Percentiles rank a stretch among this genome's conserved stretches.
Conservation (phyloP, 78 protist genomes). For the Dictyostelium capitatum region DNA sequence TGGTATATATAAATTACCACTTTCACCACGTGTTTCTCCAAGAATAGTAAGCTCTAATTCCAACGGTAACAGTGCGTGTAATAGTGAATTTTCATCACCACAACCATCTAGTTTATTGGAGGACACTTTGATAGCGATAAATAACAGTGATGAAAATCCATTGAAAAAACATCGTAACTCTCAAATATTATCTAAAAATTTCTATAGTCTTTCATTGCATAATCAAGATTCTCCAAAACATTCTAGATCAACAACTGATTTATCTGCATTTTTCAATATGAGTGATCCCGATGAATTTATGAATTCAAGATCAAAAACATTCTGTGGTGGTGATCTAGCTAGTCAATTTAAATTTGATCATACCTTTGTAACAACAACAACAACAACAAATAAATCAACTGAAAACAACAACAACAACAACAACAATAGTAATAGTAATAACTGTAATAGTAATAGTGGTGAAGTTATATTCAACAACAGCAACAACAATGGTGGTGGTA, state of each 20-base stretch:
- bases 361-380: not conserved
- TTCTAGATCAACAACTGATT: slow-evolving; percentile 1
- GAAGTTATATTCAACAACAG: too few relatives aligned
- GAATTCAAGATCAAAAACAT: not conserved
- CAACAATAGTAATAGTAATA: not conserved
- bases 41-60: slow-evolving; percentile 6
- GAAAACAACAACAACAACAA: not conserved
- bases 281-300: slow-evolving; percentile 2
- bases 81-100: slow-evolving; percentile 5
- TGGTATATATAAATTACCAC: not conserved
- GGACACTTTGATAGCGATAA: not conserved
- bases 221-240: not conserved
- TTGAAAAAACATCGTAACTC: slow-evolving; percentile 46
- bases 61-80: not conserved
- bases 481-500: too few relatives aligned
- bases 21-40: slow-evolving; percentile 11
- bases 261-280: not conserved
- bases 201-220: not conserved
- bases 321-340: not conserved
- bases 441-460: not conserved
- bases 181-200: not conserved
- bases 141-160: slow-evolving; percentile 26
- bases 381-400: not conserved
- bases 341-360: not conserved
- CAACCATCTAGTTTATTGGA: not conserved